Conservation (phyloP, 306 rosid species). For the Glycine latifolia region DNA sequence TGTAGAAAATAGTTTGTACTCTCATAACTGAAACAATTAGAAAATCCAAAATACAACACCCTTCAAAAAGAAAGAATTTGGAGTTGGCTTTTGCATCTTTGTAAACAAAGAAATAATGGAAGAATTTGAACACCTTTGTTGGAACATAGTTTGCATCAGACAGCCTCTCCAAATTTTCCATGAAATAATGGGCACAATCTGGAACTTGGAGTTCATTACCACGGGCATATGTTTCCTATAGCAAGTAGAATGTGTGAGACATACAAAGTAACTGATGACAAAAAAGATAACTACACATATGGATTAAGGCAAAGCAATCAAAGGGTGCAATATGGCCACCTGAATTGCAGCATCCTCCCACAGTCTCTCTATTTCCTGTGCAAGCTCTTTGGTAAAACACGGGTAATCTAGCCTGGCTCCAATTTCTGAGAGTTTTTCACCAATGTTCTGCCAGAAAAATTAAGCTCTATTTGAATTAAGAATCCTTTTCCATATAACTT, state of each 20-base stretch:
- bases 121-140: conserved; percentile 72
- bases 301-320: conserved; percentile 37
- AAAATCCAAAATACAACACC: conserved; percentile 14
- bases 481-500: conserved; percentile 5
- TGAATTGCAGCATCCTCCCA: conserved; percentile 95
- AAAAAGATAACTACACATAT: neutral
- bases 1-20: conserved; percentile 1
- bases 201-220: conserved; percentile 98
- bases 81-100: conserved; percentile 1
- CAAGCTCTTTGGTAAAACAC: conserved; percentile 76
- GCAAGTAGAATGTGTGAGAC: conserved; percentile 32
- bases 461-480: conserved; percentile 25
- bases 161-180: conserved; percentile 90
- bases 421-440: conserved; percentile 84
- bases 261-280: conserved; percentile 9
- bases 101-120: neutral
- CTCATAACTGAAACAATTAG: neutral
- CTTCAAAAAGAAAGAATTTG: conserved; percentile 13
- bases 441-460: conserved; percentile 66
- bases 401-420: conserved; percentile 93
- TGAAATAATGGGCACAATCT: conserved; percentile 90
- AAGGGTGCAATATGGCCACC: conserved; percentile 58
- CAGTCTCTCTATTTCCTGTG: conserved; percentile 79
- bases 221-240: conserved; percentile 90
- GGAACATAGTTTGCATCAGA: conserved; percentile 86